These are phyloP conservation scores for Leishmania lainsoni DNA, from an alignment of 208 protist genomes.

Conservation along the genomic window DNA sequence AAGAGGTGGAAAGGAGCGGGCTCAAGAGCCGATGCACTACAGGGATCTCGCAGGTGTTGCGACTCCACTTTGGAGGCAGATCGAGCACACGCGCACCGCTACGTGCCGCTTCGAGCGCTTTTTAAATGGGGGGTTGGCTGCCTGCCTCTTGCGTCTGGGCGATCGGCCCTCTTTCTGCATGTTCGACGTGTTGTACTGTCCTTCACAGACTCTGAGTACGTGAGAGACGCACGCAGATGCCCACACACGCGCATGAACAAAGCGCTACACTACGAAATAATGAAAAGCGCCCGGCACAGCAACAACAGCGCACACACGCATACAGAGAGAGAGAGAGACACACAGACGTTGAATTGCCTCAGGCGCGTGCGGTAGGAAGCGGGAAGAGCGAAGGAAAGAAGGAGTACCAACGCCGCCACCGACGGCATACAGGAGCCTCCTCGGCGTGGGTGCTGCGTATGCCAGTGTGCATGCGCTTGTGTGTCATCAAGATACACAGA, in stretches of 20 bases:
- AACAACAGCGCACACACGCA: not conserved
- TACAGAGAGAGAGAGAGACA: not conserved
- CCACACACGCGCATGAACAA: not conserved
- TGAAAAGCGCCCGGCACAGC: not conserved
- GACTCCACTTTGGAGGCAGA: not conserved
- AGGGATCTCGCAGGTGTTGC: not conserved
- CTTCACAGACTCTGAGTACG: not conserved
- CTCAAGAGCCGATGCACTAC: not conserved
- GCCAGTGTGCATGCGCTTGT: not conserved
- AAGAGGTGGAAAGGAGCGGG: not conserved
- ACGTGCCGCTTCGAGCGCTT: not conserved
- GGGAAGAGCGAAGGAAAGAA: not conserved
- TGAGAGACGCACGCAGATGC: not conserved
- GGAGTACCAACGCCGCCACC: not conserved
- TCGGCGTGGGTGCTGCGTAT: no score
- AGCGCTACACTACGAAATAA: not conserved
- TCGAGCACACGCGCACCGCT: not conserved
- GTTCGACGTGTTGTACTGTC: not conserved
- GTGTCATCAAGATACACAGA: constrained; percentile 1
- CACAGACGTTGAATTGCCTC: not conserved
- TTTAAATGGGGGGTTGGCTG: not conserved
- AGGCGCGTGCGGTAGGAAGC: not conserved
- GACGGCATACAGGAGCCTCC: not conserved
- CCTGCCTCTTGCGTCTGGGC: not conserved
- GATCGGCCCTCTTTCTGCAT: not conserved